Evolutionary conservation across 225 moss, liverwort and hornwort species (phyloP), one percentile per base, ranked within the genome.

Genomic region (Antitrichia curtipendula): DNA sequence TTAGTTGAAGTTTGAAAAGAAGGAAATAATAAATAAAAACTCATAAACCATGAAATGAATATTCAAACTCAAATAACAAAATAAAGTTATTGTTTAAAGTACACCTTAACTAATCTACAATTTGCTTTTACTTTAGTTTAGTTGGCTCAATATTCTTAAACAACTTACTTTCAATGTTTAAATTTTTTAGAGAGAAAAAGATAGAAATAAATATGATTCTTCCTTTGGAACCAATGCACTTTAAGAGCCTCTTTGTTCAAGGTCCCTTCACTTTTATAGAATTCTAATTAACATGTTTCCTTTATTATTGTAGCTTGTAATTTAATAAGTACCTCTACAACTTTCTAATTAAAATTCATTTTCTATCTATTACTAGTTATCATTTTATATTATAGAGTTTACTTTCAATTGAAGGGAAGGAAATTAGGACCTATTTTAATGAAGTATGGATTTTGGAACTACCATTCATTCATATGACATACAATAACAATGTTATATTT

Each of bases 161-260:
- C 15, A 62, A 31, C 16, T 62, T 62, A 62, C 8, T 62, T 31
- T 32, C 16, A 16, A 16, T 4, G 16, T 32, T 64, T 64, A 34
- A 18, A 64, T 34, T 9, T 64, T 63, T 17, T 32, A 29, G 2
- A 61, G 31, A 61, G 31, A 31, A 2, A 32, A 3, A 64, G n/a
- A n/a, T n/a, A n/a, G n/a, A n/a, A 64, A 62, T 0, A 31, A 31
- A 31, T 16, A 0, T 2, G 3, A 0, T 31, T 62, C 2, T 62
- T 31, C 5, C 12, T 31, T 62, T 32, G 4, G 29, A 62, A 31
- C 8, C 2, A 9, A 0, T 1, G 4, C 16, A 31, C 16, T 62
- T 16, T 16, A 31, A 34, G 5, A 64, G 18, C 18, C 16, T 18
- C 1, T 64, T 18, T 1, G n/a, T 34, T 64, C 5, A 18, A 18